Percentiles rank a stretch among this genome's conserved stretches.
Evolutionary conservation across 495 filamentous ascomycete genomes (phyloP).

Genomic region (Penicillium odoratum): DNA sequence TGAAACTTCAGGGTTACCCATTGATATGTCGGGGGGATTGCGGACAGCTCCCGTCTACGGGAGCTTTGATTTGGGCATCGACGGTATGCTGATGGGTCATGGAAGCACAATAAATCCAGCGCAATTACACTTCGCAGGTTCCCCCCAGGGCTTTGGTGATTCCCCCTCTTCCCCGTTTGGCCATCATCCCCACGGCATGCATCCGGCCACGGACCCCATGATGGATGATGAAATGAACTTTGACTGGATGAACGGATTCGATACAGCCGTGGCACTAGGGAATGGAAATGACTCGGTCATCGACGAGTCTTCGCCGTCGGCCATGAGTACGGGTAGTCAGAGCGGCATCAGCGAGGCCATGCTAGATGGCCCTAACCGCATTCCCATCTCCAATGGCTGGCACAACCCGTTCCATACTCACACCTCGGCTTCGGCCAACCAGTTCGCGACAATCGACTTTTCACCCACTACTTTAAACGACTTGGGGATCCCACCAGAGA

Average conservation of each 20-base stretch:
- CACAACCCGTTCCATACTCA: conserved; percentile 65
- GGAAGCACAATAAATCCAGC: conserved; percentile 90
- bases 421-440: conserved; percentile 55
- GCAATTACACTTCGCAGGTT: conserved; percentile 88
- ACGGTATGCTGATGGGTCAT: conserved; percentile 75
- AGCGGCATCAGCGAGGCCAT: conserved; percentile 91
- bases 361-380: conserved; percentile 75
- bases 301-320: conserved; percentile 92
- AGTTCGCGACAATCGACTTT: conserved; percentile 60
- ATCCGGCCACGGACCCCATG: conserved; percentile 43
- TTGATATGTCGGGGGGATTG: conserved; percentile 63
- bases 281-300: conserved; percentile 72
- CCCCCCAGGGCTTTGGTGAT: conserved; percentile 69
- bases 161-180: conserved; percentile 70
- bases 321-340: conserved; percentile 88
- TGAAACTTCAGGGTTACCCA: conserved; percentile 72
- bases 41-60: conserved; percentile 78
- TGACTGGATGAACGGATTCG: conserved; percentile 85
- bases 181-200: conserved; percentile 62
- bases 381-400: conserved; percentile 59
- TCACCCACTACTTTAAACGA: conserved; percentile 45
- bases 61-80: conserved; percentile 68
- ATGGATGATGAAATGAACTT: conserved; percentile 76
- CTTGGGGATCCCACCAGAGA: conserved; percentile 43
- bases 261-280: conserved; percentile 70